Percentiles rank a stretch among this genome's conserved stretches.
Evolutionary conservation across 2,329 filamentous ascomycete genomes (phyloP).

Genomic region (Colletotrichum zoysiae): DNA sequence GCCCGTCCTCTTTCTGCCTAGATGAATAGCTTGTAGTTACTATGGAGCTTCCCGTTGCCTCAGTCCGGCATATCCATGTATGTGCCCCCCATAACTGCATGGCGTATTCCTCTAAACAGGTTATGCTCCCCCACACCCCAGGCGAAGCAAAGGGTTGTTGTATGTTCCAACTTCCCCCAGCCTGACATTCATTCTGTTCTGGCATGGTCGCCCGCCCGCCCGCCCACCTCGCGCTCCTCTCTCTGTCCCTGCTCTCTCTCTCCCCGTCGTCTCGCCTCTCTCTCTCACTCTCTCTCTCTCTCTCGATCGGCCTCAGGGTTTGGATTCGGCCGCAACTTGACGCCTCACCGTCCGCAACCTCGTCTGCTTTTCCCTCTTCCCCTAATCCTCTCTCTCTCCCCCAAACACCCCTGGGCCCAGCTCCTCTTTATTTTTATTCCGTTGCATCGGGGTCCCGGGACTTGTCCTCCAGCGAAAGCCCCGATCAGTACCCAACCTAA

Average conservation of each 20-base stretch:
- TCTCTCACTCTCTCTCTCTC: background rate
- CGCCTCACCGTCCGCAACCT: constrained; percentile 17
- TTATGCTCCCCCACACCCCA: background rate
- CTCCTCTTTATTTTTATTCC: constrained; percentile 12
- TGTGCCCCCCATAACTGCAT: background rate
- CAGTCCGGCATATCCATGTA: constrained; percentile 38
- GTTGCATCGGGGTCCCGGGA: constrained; percentile 4
- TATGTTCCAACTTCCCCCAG: constrained; percentile 4
- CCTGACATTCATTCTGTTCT: constrained; percentile 12
- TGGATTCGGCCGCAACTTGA: constrained; percentile 28
- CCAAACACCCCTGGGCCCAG: constrained; percentile 14
- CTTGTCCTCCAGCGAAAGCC: background rate
- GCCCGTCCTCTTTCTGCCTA: constrained; percentile 4
- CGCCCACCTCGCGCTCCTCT: constrained; percentile 37
- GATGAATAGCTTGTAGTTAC: constrained; percentile 25
- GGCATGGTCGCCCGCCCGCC: constrained; percentile 16
- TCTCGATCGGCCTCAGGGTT: constrained; percentile 23
- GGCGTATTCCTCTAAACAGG: constrained; percentile 1
- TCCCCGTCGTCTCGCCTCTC: constrained; percentile 15
- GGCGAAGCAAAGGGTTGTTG: constrained; percentile 23
- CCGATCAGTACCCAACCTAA: too few species aligned
- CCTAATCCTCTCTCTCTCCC: constrained; percentile 7
- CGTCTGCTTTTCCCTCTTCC: constrained; percentile 10
- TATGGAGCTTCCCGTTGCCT: constrained; percentile 28
- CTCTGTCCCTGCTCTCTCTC: constrained; percentile 30